Evolutionary conservation across 768 basidiomycete species (phyloP), one percentile per base, ranked within the genome.

Genomic region (Sutorius australiensis): DNA sequence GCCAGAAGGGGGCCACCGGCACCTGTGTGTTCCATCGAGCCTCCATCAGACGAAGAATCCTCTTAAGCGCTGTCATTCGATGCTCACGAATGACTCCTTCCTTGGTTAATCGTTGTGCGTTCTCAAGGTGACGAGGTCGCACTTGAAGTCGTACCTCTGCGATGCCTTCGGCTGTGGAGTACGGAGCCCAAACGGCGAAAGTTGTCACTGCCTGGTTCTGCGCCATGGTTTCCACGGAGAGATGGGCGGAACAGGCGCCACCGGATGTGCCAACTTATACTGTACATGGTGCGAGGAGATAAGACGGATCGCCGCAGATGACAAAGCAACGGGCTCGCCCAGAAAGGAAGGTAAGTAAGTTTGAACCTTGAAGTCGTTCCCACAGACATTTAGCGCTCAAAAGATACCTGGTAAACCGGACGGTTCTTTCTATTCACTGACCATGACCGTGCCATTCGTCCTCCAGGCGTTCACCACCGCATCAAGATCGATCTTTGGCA

Each of bases 141-240:
- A 86, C 83, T 5, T 74, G 70, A 30, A 83, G 66, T 17, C 87
- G 77, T 31, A 74, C 76, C 24, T 75, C 74, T 30, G 78, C 73
- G 1, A 79, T 79, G 9, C 78, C 84, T 40, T 75, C 73, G 28
- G 83, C 81, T 9, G 78, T 75, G 54, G 76, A 78, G 63, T 89
- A 86, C 2, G 86, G 86, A 2, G 84, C 84, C 58, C 81, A 87
- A 34, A 87, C 77, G 32, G 84, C 62, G 57, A 83, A 84, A 41
- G 63, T 69, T 51, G 48, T 30, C 38, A 57, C 44, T 7, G 37
- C n/a, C 51, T 57, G 47, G 11, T 44, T 46, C 3, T 56, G 53
- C 28, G 66, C 39, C 64, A 68, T 67, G 44, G 28, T 19, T 49
- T n/a, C 34, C 33, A n/a, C 28, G 46, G 30, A 40, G 31, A 7